Base-by-base conservation (phyloP, 2,329 filamentous ascomycete genomes). In the Hymenoscyphus infarciens region DNA sequence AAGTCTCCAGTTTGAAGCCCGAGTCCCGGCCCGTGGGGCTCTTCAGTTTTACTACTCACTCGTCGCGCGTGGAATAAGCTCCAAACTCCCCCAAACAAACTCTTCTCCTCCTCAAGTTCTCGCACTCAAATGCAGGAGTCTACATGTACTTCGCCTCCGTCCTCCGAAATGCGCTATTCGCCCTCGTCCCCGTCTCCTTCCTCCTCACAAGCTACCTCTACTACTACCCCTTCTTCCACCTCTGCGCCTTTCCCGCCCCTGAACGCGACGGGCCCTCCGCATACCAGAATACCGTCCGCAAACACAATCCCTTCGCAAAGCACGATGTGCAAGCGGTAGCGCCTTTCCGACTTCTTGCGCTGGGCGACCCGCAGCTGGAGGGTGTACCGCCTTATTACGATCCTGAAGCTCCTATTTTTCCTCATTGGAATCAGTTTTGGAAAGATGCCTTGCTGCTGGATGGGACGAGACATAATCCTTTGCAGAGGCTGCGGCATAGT, bases 361-460 rank as follows among this genome's bases (percentile, higher is more conserved):
- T 98, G 25, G 94, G 90, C 64, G 94, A 98, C 75, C 94, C 94
- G 5, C 94, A 98, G 75, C 84, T 98, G 60, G 94, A 98, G 77
- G 94, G 94, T 70, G 91, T 97, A 74, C 92, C 89, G 1, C 92
- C 91, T 6, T 87, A 97, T 29, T 89, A 88, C 16, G 82, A 81
- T 60, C 78, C 80, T 39, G 79, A 82, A 66, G 75, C 82, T 42
- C 78, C 81, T 55, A 74, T 79, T 1, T 83, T 87, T 58, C 83
- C 84, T 1, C 83, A 87, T 68, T 69, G 83, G 2, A 77, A 76
- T 60, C 78, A 75, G 45, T 71, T 74, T 59, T 66, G 67, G 63
- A 57, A 66, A 25, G 67, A 73, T 66, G 63, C 62, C 13, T 55
- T 70, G 5, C 61, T 69, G 8, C 65, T 66, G 15, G 60, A 71